These are phyloP conservation scores for Trypanosoma boissoni DNA, from an alignment of 208 protist genomes.

Conservation along the genomic window DNA sequence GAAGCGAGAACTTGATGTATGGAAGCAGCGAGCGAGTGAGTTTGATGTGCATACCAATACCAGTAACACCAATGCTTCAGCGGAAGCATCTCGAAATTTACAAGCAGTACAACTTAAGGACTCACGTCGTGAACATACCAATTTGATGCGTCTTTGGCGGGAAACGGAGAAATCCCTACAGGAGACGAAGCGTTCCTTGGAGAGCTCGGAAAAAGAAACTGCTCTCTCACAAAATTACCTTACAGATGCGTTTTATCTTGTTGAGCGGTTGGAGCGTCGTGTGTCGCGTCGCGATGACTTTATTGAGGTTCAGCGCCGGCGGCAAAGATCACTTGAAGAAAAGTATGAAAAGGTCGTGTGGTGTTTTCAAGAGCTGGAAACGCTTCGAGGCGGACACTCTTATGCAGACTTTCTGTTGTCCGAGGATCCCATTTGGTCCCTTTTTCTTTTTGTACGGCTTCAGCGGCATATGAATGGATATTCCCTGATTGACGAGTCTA, in stretches of 20 bases:
- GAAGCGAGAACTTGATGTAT: conserved; percentile 66
- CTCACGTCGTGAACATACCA: conserved; percentile 48
- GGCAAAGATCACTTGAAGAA: conserved; percentile 71
- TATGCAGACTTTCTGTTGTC: conserved; percentile 75
- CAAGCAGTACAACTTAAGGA: conserved; percentile 41
- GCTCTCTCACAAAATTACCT: conserved; percentile 71
- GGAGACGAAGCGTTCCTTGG: conserved; percentile 66
- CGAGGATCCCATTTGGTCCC: conserved; percentile 55
- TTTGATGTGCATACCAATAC: conserved; percentile 3
- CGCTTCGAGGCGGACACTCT: conserved; percentile 57
- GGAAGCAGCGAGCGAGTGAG: conserved; percentile 53
- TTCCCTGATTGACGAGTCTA: conserved; percentile 17
- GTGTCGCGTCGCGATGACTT: conserved; percentile 70
- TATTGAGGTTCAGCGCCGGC: conserved; percentile 37
- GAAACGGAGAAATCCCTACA: conserved; percentile 83
- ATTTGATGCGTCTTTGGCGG: conserved; percentile 76
- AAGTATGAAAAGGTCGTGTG: conserved; percentile 89
- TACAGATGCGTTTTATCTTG: conserved; percentile 73
- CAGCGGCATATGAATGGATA: conserved; percentile 57
- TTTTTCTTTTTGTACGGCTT: conserved; percentile 61
- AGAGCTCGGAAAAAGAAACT: conserved; percentile 79
- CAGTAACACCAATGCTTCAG: not conserved
- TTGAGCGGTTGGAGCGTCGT: conserved; percentile 81
- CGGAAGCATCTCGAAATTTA: conserved; percentile 18
- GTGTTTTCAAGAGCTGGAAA: conserved; percentile 75